Evolutionary conservation across 169 alveolate species (phyloP), one percentile per base, ranked within the genome.

Genomic region (Plasmodium knowlesi): DNA sequence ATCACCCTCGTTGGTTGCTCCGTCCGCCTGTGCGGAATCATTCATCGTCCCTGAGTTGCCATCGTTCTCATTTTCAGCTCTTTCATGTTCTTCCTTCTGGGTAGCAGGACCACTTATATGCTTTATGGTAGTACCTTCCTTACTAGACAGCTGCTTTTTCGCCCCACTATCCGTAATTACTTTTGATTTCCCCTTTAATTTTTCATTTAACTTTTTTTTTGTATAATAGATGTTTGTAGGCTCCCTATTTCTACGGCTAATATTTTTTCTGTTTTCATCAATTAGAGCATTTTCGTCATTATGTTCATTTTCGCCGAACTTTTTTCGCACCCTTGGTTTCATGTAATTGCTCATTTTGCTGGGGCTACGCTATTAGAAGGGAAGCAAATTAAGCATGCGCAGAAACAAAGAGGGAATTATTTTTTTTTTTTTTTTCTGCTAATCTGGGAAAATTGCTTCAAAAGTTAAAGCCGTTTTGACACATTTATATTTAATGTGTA

Each of bases 211-310:
- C 41, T 67, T 78, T 79, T 89, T 80, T 46, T 67, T 89, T 50
- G 71, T 89, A 53, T 70, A 61, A 79, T 78, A 89, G 71, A 28
- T 61, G 25, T n/a, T 37, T 28, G 30, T 79, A 5, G 14, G 53
- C 37, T 89, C 54, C 73, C 90, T 78, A 70, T 39, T 39, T 19
- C 92, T 37, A 53, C 73, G 50, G 73, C 82, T 89, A 39, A 79
- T 89, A 89, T 89, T 89, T 79, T 89, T 89, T 22, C 94, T 54
- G 10, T 89, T 89, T 14, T 67, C 76, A 39, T 89, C 82, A 39
- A 79, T 43, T 41, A 61, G 28, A 12, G 34, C 73, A 78, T 89
- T 89, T 79, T 89, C 94, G 50, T 50, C 73, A 78, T 89, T 89
- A n/a, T 79, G 79, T 88, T 78, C 94, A 41, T 89, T 89, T 89